These are phyloP conservation scores for Quercus dentata DNA, from an alignment of 306 rosid species.

Conservation along the genomic window DNA sequence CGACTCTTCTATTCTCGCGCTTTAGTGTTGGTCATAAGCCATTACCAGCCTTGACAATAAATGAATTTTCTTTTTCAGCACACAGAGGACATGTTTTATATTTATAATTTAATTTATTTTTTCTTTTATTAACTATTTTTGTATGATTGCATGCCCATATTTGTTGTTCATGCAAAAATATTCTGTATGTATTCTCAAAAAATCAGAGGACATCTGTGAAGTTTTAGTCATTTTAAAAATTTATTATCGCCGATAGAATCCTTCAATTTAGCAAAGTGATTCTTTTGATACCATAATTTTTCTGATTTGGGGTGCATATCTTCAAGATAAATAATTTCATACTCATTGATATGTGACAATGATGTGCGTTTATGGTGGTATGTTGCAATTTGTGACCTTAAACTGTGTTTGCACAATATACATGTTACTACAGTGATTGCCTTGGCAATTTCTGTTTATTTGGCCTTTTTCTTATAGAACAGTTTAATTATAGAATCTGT, in stretches of 20 bases:
- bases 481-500: not conserved
- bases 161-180: not conserved
- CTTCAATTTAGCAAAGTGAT: not conserved
- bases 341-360: not conserved
- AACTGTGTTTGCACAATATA: not conserved
- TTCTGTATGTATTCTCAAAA: not conserved
- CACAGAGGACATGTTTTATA: not conserved
- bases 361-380: not conserved
- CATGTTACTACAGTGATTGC: not conserved
- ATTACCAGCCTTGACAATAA: not conserved
- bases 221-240: not conserved
- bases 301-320: too few relatives aligned
- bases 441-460: too few relatives aligned
- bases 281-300: not conserved
- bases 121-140: not conserved
- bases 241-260: not conserved
- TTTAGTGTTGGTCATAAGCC: not conserved
- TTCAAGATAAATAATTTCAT: not conserved
- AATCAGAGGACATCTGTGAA: not conserved
- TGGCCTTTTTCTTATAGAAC: not conserved
- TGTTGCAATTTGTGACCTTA: not conserved
- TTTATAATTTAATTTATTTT: not conserved
- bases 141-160: not conserved
- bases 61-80: not conserved
- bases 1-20: not conserved